phyloP scores from a whole-genome alignment of 306 rosid species.

The Sicyos edulis region DNA sequence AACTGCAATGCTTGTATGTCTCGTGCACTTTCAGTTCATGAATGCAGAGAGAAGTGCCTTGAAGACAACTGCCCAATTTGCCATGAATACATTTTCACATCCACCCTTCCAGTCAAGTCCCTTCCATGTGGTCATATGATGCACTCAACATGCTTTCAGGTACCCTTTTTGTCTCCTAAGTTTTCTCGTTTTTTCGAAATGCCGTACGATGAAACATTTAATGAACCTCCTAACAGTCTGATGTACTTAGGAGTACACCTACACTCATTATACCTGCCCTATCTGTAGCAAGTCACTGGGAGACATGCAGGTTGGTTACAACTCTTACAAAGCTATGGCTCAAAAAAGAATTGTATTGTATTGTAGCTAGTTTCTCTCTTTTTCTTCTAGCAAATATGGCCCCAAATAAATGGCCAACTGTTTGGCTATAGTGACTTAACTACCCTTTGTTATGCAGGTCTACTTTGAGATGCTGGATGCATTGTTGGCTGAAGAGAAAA shows the following conservation, averaged over 20 bases:
- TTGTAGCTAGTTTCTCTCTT: neutral
- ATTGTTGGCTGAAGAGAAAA: conserved; percentile 62
- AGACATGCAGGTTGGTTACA: conserved; percentile 84
- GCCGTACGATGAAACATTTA: neutral
- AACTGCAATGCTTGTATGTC: conserved; percentile 95
- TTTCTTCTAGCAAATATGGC: neutral
- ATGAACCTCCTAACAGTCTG: conserved; percentile 25
- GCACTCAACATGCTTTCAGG: conserved; percentile 91
- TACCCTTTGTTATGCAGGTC: conserved; percentile 38
- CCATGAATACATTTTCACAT: conserved; percentile 85
- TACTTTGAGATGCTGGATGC: conserved; percentile 79
- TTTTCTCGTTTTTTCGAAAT: conserved; percentile 6
- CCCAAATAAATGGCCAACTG: neutral
- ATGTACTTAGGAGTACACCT: conserved; percentile 62
- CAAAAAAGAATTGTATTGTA: too few relatives aligned
- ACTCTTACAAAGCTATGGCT: conserved; percentile 29
- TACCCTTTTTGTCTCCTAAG: conserved; percentile 24
- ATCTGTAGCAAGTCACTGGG: conserved; percentile 90
- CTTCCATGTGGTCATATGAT: conserved; percentile 88
- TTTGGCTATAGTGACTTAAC: too few relatives aligned
- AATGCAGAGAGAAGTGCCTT: conserved; percentile 76
- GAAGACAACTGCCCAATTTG: conserved; percentile 93
- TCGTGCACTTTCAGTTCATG: conserved; percentile 53
- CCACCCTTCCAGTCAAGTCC: conserved; percentile 67
- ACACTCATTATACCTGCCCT: conserved; percentile 72